These are phyloP conservation scores for Xylaria arbuscula DNA, from an alignment of 2,329 filamentous ascomycete species.

Conservation along the genomic window DNA sequence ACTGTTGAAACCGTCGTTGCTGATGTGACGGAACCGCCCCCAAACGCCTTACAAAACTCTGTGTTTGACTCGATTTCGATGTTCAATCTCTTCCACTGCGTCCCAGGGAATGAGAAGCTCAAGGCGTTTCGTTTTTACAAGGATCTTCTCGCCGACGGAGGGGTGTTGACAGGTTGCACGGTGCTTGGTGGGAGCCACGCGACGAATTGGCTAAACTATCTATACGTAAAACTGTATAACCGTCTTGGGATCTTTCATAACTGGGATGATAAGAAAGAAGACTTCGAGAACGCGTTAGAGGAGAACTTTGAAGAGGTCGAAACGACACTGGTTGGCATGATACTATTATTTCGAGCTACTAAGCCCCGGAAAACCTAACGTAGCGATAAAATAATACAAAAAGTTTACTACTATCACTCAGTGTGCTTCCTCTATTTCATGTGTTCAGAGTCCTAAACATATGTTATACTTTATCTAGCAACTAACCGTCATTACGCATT, in stretches of 20 bases:
- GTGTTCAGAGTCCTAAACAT: background rate
- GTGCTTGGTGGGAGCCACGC: slow-evolving; percentile 50
- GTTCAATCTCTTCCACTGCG: slow-evolving; percentile 58
- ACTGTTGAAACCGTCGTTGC: slow-evolving; percentile 50
- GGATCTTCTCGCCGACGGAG: slow-evolving; percentile 49
- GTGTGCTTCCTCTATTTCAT: too few species aligned
- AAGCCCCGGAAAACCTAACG: slow-evolving; percentile 26
- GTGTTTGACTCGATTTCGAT: slow-evolving; percentile 57
- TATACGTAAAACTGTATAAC: slow-evolving; percentile 52
- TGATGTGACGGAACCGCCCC: slow-evolving; percentile 52
- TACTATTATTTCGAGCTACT: slow-evolving; percentile 52
- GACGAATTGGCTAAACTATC: slow-evolving; percentile 43
- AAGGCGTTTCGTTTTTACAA: slow-evolving; percentile 50
- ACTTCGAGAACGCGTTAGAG: slow-evolving; percentile 50
- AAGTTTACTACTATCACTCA: background rate
- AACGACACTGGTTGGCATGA: slow-evolving; percentile 52
- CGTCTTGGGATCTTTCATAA: slow-evolving; percentile 53
- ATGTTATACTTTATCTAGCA: too few species aligned
- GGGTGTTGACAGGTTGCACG: slow-evolving; percentile 54
- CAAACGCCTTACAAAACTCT: slow-evolving; percentile 41
- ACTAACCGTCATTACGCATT: too few species aligned
- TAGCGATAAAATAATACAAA: background rate
- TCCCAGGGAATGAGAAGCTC: slow-evolving; percentile 51
- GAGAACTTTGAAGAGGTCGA: slow-evolving; percentile 54
- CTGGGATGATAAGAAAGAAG: slow-evolving; percentile 35